Percentiles rank a stretch among this genome's conserved stretches.
phyloP scores from a whole-genome alignment of 208 protist genomes.

The Trichomonas gallinae region DNA sequence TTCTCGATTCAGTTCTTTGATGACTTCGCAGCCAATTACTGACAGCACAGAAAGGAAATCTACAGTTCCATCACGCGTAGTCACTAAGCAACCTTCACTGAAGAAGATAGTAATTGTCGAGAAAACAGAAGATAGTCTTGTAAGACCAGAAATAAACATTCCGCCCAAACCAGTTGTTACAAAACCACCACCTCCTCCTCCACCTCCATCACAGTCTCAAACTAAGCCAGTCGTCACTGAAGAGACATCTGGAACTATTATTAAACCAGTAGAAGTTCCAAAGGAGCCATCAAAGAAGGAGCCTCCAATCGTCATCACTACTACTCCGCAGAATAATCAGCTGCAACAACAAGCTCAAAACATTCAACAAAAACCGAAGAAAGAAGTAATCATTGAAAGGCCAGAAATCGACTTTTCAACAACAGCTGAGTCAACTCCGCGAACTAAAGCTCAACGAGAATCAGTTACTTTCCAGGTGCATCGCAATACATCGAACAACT shows the following conservation, averaged over 20 bases:
- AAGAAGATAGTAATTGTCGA: background rate
- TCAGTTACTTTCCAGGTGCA: too few species aligned
- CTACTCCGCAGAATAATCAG: background rate
- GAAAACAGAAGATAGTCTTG: background rate
- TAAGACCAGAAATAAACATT: background rate
- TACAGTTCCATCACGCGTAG: background rate
- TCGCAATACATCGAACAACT: too few species aligned
- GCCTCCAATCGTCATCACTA: background rate
- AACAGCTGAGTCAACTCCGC: background rate
- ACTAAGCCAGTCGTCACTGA: too few species aligned
- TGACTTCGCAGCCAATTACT: background rate
- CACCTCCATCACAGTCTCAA: too few species aligned
- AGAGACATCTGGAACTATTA: background rate
- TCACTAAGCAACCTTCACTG: background rate
- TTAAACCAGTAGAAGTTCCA: background rate
- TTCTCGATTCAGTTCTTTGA: background rate
- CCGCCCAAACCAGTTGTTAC: background rate
- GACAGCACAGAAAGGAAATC: background rate
- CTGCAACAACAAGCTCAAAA: too few species aligned
- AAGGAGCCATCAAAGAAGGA: background rate
- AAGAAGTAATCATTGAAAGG: background rate
- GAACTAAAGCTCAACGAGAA: background rate
- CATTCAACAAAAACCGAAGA: background rate
- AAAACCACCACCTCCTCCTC: background rate
- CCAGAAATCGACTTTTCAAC: background rate